Evolutionary conservation across 106 monocot species (phyloP).

Genomic region (Dendrobium chrysotoxum): DNA sequence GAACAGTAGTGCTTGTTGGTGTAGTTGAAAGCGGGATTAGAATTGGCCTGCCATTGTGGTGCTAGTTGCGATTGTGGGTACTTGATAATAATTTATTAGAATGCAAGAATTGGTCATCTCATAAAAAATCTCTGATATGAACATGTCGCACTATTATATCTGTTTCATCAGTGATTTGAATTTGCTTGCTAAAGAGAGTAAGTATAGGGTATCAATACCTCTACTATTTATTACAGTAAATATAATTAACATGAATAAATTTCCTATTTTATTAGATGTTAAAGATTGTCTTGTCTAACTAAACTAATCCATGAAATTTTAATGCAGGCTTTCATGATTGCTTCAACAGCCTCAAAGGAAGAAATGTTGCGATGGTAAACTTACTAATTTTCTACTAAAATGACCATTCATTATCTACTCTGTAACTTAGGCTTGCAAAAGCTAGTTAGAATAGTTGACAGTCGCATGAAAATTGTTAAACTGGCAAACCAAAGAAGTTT

Average conservation of each 20-base stretch:
- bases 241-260: not conserved
- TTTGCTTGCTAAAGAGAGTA: not conserved
- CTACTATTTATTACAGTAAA: not conserved
- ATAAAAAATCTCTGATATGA: not conserved
- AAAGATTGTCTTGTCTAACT: not conserved
- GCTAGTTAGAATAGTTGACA: too few relatives aligned
- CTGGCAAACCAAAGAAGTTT: too few relatives aligned
- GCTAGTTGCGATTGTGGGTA: too few relatives aligned
- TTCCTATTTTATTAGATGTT: not conserved
- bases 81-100: too few relatives aligned
- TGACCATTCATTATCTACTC: not conserved
- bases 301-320: not conserved
- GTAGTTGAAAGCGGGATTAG: too few relatives aligned
- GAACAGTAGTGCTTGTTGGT: too few relatives aligned
- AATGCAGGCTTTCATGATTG: constrained; percentile 86
- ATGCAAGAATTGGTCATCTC: not conserved
- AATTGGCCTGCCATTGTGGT: too few relatives aligned
- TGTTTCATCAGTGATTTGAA: not conserved
- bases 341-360: constrained; percentile 77
- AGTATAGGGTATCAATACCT: not conserved
- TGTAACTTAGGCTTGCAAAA: too few relatives aligned
- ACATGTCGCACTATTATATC: not conserved
- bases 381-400: not conserved
- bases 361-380: constrained; percentile 75
- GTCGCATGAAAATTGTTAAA: too few relatives aligned